Percentiles rank a stretch among this genome's conserved stretches.
Evolutionary conservation across 75 land plant genomes (phyloP).

Genomic region (Ceratopteris richardii): DNA sequence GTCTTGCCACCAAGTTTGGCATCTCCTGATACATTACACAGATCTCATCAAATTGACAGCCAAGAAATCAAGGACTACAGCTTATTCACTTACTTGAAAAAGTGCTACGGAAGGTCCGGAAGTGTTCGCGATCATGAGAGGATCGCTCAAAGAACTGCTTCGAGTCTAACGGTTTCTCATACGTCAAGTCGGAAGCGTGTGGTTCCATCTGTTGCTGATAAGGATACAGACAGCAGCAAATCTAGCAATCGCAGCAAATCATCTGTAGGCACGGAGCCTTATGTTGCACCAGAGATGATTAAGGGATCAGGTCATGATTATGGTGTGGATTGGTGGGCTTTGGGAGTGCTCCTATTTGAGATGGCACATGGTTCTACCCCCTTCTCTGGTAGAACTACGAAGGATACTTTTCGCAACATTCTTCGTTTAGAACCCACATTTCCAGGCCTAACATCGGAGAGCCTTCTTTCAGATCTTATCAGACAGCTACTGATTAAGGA

Average conservation of each 20-base stretch:
- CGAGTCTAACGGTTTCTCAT: not conserved
- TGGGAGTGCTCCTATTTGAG: constrained; percentile 45
- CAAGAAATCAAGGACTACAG: not conserved
- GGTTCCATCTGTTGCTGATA: too few relatives aligned
- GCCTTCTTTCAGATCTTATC: constrained; percentile 30
- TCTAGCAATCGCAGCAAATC: constrained; percentile 17
- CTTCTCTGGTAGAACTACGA: constrained; percentile 30
- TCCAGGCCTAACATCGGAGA: constrained; percentile 25
- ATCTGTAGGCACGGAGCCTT: constrained; percentile 36
- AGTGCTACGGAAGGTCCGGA: not conserved
- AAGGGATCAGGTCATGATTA: constrained; percentile 33
- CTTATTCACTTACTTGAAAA: too few relatives aligned
- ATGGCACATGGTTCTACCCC: constrained; percentile 45
- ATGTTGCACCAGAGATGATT: constrained; percentile 51
- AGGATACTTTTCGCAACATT: constrained; percentile 30
- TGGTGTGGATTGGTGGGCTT: constrained; percentile 49
- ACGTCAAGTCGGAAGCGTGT: not conserved
- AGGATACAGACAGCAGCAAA: not conserved
- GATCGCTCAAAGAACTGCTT: not conserved
- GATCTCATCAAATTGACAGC: constrained; percentile 14
- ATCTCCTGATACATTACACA: not conserved
- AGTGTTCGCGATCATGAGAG: too few relatives aligned
- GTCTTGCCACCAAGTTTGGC: not conserved
- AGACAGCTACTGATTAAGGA: constrained; percentile 33
- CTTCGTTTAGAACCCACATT: constrained; percentile 12